Base-by-base conservation (phyloP, 169 alveolate species). In the Cryptosporidium meleagridis region DNA sequence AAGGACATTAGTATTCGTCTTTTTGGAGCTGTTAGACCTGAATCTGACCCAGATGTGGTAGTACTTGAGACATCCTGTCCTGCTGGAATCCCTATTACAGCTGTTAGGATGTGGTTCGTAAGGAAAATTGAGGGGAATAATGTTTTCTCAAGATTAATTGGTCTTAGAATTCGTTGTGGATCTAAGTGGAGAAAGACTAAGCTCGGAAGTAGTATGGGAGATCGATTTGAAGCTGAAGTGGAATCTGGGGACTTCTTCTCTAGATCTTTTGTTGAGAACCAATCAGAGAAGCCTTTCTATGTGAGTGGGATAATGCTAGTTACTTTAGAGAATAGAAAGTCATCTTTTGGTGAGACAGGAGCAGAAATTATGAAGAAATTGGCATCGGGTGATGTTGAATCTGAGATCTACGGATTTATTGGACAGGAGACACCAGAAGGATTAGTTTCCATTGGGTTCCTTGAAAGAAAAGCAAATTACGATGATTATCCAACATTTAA, bases 351-450 rank as follows among this genome's bases (percentile, higher is more conserved):
- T n/a, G 89, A 65, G 55, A 65, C 75, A 7, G 39, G 75, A 1
- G 10, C 69, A 39, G 75, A 80, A 37, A 80, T 80, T 23, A 80
- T 80, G 89, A 80, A 80, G 48, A 80, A 65, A 7, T 48, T 80
- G 48, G 89, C 89, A 3, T 59, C 89, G 3, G 89, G 89, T 0
- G 89, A 80, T 23, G 41, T 80, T 35, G 89, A 65, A 14, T 62
- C 89, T 0, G 89, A 80, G 21, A 80, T 80, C 8, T 80, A 80
- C n/a, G 89, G 89, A 16, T 80, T 80, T 26, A 80, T 80, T 61
- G 89, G 89, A 16, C 89, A 80, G n/a, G 89, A 80, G 37, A 67
- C 80, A 31, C 75, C 89, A 6, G 89, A 80, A 65, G 89, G 89
- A 39, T 10, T 80, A 59, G 89, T 80, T 26, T 80, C 89, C 1